Evolutionary conservation across 2,329 filamentous ascomycete genomes (phyloP), one percentile per base, ranked within the genome.

Genomic region (Phaeosphaeriaceae sp.): DNA sequence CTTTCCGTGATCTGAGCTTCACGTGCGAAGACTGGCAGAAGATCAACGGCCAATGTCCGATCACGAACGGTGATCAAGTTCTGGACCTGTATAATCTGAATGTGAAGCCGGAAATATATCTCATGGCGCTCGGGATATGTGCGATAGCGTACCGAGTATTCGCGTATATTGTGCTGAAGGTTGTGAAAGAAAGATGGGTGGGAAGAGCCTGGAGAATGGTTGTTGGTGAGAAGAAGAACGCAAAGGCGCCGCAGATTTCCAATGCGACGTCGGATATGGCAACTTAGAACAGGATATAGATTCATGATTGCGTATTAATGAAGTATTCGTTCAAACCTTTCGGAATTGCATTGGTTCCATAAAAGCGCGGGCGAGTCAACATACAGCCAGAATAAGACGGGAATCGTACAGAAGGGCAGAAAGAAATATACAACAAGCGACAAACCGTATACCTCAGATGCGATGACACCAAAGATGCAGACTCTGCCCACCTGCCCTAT

Each of bases 1-100:
- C 87, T 0, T 75, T 93, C 33, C 77, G 82, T 7, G 83, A 82
- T 0, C 83, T 91, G 7, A 55, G 70, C 0, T 92, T 93, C 66
- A 85, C 85, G 1, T 93, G 91, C 71, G 83, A 82, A 1, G 82
- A 84, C 1, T 77, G 74, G 9, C 88, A 92, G 78, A 80, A 80
- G 40, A 75, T 91, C 0, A 76, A 85, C 53, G 90, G 89, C 0
- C 72, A 71, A 13, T 93, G 91, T 70, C 85, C 86, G 0, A 86
- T 92, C 44, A 80, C 84, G 48, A 89, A 83, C 0, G 91, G 91
- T 0, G 80, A 88, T 66, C 81, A 93, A 66, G 90, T 90, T 0
- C 74, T 93, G 49, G 74, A 85, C 46, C 68, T 92, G 54, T 93
- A 92, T 73, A 84, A 85, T 51, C 79, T 92, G 54, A 82, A 91